Evolutionary conservation across 108 stramenopile genomes (phyloP).

Genomic region (Nitzschia putrida): DNA sequence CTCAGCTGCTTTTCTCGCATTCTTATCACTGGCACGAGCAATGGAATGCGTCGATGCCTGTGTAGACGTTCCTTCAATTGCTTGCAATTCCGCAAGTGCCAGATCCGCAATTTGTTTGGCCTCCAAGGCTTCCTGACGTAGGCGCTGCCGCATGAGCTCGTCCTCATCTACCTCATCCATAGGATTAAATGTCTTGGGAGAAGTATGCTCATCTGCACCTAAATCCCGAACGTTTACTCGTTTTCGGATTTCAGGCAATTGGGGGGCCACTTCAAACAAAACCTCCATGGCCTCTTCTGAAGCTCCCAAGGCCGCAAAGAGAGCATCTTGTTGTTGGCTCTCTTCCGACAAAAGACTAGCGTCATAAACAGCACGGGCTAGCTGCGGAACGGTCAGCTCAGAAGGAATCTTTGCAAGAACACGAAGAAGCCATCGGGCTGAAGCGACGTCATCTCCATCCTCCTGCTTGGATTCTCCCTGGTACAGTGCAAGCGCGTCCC

Average conservation of each 20-base stretch:
- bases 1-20: slow-evolving; percentile 58
- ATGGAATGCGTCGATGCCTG: slow-evolving; percentile 63
- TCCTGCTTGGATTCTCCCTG: slow-evolving; percentile 23
- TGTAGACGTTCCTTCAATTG: slow-evolving; percentile 3
- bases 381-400: slow-evolving; percentile 31
- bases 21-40: slow-evolving; percentile 49
- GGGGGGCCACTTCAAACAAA: slow-evolving; percentile 50
- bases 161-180: slow-evolving; percentile 31
- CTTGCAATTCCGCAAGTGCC: slow-evolving; percentile 52
- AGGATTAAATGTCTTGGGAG: background rate
- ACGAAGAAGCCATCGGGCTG: slow-evolving; percentile 28
- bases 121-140: slow-evolving; percentile 63
- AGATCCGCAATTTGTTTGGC: slow-evolving; percentile 65
- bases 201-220: background rate
- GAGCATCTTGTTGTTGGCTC: slow-evolving; percentile 54
- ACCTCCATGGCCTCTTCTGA: slow-evolving; percentile 56
- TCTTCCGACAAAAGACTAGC: slow-evolving; percentile 37
- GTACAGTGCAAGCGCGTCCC: slow-evolving; percentile 8
- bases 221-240: slow-evolving; percentile 11
- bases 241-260: slow-evolving; percentile 32
- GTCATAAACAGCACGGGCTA: slow-evolving; percentile 42
- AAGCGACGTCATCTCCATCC: slow-evolving; percentile 1
- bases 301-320: slow-evolving; percentile 62
- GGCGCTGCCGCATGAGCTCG: slow-evolving; percentile 40
- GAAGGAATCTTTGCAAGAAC: slow-evolving; percentile 28